phyloP scores from a whole-genome alignment of 2,329 filamentous ascomycete species.

The Chalaropsis thielavioides region DNA sequence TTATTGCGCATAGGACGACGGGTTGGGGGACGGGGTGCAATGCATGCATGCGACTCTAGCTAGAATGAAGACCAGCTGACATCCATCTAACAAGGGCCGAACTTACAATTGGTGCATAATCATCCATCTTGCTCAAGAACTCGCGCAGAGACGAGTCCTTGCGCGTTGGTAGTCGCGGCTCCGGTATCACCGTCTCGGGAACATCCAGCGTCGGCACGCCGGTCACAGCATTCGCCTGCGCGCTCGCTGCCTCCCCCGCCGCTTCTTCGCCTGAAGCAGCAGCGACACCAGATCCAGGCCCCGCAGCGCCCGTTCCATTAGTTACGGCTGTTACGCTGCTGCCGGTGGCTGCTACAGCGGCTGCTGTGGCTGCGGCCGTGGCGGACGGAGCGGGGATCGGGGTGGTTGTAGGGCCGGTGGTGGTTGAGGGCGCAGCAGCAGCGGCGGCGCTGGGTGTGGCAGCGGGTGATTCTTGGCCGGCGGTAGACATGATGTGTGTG shows the following conservation, averaged over 20 bases:
- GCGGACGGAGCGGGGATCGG: background rate
- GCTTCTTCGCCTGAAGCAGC: slow-evolving; percentile 49
- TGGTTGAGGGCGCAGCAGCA: background rate
- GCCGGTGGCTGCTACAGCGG: slow-evolving; percentile 34
- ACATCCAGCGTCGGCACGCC: slow-evolving; percentile 29
- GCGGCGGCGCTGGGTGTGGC: background rate
- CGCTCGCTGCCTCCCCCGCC: slow-evolving; percentile 42
- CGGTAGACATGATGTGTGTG: background rate
- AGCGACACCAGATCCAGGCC: slow-evolving; percentile 37
- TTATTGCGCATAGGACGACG: background rate
- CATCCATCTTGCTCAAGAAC: slow-evolving; percentile 92
- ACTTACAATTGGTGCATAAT: slow-evolving; percentile 88
- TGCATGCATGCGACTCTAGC: background rate
- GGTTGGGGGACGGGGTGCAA: background rate
- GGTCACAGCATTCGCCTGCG: background rate
- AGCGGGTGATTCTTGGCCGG: background rate
- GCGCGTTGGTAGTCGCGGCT: slow-evolving; percentile 56
- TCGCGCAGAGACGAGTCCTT: slow-evolving; percentile 89
- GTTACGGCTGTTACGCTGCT: slow-evolving; percentile 75
- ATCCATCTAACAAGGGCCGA: background rate
- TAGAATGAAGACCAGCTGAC: background rate
- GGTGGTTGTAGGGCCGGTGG: background rate
- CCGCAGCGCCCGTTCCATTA: slow-evolving; percentile 64
- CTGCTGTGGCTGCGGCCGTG: background rate
- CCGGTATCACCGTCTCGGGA: slow-evolving; percentile 32